These are phyloP conservation scores for Citrus reticulata DNA, from an alignment of 345 rosid species.

Conservation along the genomic window DNA sequence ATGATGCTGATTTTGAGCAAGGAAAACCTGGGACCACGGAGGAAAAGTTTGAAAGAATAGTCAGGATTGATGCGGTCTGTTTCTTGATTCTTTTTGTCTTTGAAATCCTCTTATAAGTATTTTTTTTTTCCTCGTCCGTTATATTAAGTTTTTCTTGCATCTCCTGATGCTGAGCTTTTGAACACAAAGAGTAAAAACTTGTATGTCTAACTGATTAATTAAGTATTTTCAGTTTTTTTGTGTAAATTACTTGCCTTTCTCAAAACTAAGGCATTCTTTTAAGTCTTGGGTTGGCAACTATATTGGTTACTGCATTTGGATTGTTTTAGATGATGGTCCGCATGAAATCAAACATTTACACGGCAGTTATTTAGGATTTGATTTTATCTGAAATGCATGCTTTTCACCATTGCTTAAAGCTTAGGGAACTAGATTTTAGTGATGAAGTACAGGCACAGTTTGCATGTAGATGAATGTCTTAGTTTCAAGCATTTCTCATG, in stretches of 20 bases:
- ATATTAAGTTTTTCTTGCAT: not conserved
- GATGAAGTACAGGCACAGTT: not conserved
- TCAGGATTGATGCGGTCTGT: slow-evolving; percentile 80
- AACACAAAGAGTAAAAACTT: not conserved
- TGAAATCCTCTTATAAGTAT: not conserved
- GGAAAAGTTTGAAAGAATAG: slow-evolving; percentile 66
- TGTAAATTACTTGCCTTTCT: not conserved
- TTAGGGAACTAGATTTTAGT: not conserved
- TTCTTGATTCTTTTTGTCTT: slow-evolving; percentile 13
- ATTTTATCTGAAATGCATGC: not conserved
- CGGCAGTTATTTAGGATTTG: not conserved
- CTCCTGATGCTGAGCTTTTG: not conserved
- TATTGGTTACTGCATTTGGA: not conserved
- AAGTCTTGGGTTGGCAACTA: not conserved
- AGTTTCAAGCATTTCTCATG: not conserved
- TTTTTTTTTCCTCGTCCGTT: not conserved
- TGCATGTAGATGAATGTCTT: not conserved
- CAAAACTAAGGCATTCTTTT: not conserved
- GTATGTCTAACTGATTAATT: not conserved
- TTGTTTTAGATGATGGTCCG: not conserved
- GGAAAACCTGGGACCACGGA: slow-evolving; percentile 45
- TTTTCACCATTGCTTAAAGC: not conserved
- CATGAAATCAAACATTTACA: not conserved
- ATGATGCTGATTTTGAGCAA: slow-evolving; percentile 64
- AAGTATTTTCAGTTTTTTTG: not conserved